Conservation (phyloP, 2,329 filamentous ascomycete species). For the Zasmidium angulare region DNA sequence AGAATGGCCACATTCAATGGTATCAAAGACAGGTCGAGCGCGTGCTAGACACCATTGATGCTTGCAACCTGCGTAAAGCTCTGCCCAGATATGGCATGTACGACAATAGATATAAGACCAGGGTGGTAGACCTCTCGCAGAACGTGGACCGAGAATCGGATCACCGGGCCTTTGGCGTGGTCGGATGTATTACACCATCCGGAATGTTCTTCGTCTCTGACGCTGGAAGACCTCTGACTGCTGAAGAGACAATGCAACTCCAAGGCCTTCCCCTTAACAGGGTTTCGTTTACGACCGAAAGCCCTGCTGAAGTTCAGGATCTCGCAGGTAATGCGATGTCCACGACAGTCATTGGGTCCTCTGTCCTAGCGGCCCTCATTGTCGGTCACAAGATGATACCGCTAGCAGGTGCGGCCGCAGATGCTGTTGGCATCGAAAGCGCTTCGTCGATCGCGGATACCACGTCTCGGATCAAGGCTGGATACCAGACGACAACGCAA, state of each 20-base stretch:
- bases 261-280: conserved; percentile 68
- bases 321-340: conserved; percentile 81
- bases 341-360: conserved; percentile 67
- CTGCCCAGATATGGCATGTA: conserved; percentile 40
- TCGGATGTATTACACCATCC: conserved; percentile 67
- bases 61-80: conserved; percentile 53
- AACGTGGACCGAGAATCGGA: conserved; percentile 65
- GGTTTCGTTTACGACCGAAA: conserved; percentile 64
- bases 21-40: conserved; percentile 55
- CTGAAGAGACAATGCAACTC: conserved; percentile 62
- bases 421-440: too few species aligned
- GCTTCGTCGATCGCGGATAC: too few species aligned
- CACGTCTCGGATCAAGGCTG: too few species aligned
- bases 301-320: conserved; percentile 59
- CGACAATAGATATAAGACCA: conserved; percentile 60
- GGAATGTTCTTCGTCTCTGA: conserved; percentile 63
- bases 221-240: conserved; percentile 60
- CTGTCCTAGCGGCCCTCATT: conserved; percentile 61
- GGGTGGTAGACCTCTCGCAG: conserved; percentile 66
- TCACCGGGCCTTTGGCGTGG: conserved; percentile 53
- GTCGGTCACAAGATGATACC: conserved; percentile 26
- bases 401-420: neutral
- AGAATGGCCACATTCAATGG: conserved; percentile 56
- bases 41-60: conserved; percentile 66
- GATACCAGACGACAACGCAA: too few species aligned